Conservation (phyloP, 2,329 filamentous ascomycete species). For the Ophiognomonia clavigignenti-juglandacearum region DNA sequence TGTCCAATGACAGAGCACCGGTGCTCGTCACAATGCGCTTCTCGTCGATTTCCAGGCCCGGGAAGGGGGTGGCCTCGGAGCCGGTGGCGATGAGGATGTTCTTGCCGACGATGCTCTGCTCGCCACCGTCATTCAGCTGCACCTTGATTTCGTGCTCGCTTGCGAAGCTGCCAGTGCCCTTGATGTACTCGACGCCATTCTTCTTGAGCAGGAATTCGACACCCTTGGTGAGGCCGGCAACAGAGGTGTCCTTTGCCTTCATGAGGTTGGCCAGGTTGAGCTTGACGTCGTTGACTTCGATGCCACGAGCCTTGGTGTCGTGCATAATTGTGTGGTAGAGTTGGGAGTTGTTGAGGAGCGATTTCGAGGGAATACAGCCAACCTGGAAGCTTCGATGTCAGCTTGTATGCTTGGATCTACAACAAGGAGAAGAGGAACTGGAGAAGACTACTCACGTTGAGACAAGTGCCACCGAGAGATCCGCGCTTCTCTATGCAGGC, state of each 20-base stretch:
- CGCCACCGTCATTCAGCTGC: conserved; percentile 83
- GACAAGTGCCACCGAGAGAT: conserved; percentile 87
- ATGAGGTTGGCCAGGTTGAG: conserved; percentile 94
- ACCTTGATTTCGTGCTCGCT: conserved; percentile 91
- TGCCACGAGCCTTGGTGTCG: conserved; percentile 94
- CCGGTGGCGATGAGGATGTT: conserved; percentile 98
- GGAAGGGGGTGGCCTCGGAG: conserved; percentile 92
- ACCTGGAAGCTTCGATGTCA: too few species aligned
- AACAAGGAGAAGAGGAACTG: too few species aligned
- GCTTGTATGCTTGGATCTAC: too few species aligned
- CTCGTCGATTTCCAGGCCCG: conserved; percentile 92
- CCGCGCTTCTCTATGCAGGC: conserved; percentile 98
- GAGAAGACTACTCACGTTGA: too few species aligned
- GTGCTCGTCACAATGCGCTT: conserved; percentile 97
- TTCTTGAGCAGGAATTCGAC: conserved; percentile 99
- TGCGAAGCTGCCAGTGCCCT: conserved; percentile 82
- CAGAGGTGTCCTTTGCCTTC: conserved; percentile 96
- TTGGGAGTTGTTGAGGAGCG: conserved; percentile 98
- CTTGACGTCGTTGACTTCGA: conserved; percentile 95
- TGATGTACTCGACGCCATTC: conserved; percentile 97
- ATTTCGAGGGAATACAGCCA: conserved; percentile 98
- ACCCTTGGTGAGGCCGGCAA: conserved; percentile 86
- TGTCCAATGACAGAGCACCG: conserved; percentile 80
- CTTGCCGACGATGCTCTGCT: conserved; percentile 82
- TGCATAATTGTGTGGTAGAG: conserved; percentile 96